Evolutionary conservation across 495 filamentous ascomycete species (phyloP), one percentile per base, ranked within the genome.

Genomic region (Lindgomyces ingoldianus): DNA sequence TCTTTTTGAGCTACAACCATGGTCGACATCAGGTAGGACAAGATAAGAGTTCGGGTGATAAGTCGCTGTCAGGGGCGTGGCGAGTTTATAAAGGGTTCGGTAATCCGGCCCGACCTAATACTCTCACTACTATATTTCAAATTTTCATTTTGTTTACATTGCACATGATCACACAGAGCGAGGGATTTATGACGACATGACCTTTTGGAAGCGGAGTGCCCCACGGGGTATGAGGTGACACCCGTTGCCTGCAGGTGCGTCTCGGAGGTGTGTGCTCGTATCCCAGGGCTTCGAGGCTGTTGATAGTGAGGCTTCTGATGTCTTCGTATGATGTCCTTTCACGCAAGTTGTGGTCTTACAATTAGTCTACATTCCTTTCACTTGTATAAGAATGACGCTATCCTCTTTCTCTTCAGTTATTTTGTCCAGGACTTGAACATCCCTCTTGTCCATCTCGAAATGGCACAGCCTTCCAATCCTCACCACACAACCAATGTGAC

Each of bases 151-250:
- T 52, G 24, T 8, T 10, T 12, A 25, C 8, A 30, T 25, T 16
- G 6, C 33, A 39, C 33, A 39, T 14, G 33, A 39, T 14, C 33
- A 39, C 33, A 39, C 33, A 39, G 33, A 25, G 19, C 4, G 12
- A 21, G 4, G 10, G 8, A 24, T 9, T 24, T 45, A 57, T 57
- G 54, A 57, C 54, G 54, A 27, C 54, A 45, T 45, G 39, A 19
- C 22, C 8, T 45, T 27, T 27, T 24, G 18, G 39, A 22, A 41
- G 54, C 39, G 30, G 54, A 42, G 14, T 56, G n/a, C 54, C 54
- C 54, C 54, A 45, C 36, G 54, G 54, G 54, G 54, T 42, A 27
- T 45, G 22, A 45, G 3, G 54, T 57, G 12, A 57, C 54, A 45
- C 54, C 33, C 36, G 19, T 22, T 10, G 49, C 4, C 26, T 27